Evolutionary conservation across 2,329 filamentous ascomycete species (phyloP).

Genomic region (Pseudonectria buxi): DNA sequence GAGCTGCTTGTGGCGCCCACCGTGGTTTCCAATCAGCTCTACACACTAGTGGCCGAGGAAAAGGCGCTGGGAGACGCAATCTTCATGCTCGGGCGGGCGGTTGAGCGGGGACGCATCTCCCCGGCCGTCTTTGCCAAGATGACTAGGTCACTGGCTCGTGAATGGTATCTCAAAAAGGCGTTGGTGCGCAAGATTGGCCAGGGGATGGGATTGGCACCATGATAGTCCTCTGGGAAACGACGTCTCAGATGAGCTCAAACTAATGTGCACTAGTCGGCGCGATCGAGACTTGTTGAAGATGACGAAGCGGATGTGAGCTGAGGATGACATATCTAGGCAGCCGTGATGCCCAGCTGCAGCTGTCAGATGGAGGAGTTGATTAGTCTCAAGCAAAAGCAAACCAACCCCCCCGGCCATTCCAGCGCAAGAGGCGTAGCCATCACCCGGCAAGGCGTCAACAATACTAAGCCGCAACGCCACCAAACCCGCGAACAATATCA

Average conservation of each 20-base stretch:
- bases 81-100: slow-evolving; percentile 69
- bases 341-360: no score
- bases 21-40: slow-evolving; percentile 87
- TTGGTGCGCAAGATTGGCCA: slow-evolving; percentile 68
- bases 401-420: background rate
- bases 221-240: slow-evolving; percentile 1
- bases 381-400: no score
- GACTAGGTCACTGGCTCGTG: slow-evolving; percentile 65
- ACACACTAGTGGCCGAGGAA: slow-evolving; percentile 83
- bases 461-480: slow-evolving; percentile 27
- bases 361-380: no score
- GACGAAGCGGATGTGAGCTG: no score
- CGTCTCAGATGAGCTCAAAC: no score
- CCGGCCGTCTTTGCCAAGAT: slow-evolving; percentile 72
- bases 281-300: no score
- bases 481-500: slow-evolving; percentile 28
- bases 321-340: no score
- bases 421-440: no score
- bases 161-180: slow-evolving; percentile 81
- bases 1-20: slow-evolving; percentile 90
- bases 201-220: slow-evolving; percentile 60
- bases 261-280: no score
- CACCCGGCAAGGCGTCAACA: slow-evolving; percentile 16
- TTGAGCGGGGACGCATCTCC: slow-evolving; percentile 65
- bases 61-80: slow-evolving; percentile 79